A percentile compares a stretch with the other conserved stretches of the same genome.
Conservation (phyloP, 768 basidiomycete species). For the Pleurotus ostreatus region DNA sequence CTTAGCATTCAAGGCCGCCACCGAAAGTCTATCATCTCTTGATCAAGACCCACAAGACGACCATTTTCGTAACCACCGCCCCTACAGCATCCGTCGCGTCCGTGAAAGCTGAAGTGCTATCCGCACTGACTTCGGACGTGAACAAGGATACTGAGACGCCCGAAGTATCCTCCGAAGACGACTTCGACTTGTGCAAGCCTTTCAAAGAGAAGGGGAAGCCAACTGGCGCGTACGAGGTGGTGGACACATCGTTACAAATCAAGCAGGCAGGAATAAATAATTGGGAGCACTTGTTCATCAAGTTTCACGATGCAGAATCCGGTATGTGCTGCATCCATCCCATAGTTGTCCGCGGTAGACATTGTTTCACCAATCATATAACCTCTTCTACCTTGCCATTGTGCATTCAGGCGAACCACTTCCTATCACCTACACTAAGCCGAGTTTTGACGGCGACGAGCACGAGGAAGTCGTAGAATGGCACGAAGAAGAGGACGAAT, state of each 20-base stretch:
- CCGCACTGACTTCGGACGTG: slow-evolving; percentile 53
- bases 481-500: slow-evolving; percentile 9
- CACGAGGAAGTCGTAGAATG: slow-evolving; percentile 42
- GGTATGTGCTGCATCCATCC: slow-evolving; percentile 42
- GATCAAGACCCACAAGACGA: slow-evolving; percentile 72
- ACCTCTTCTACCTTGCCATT: slow-evolving; percentile 11
- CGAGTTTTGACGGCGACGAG: slow-evolving; percentile 52
- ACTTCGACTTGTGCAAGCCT: slow-evolving; percentile 61
- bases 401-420: slow-evolving; percentile 46
- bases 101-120: slow-evolving; percentile 62
- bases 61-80: slow-evolving; percentile 53
- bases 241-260: slow-evolving; percentile 39
- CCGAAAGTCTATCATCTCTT: slow-evolving; percentile 65
- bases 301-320: slow-evolving; percentile 53
- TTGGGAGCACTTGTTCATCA: slow-evolving; percentile 69
- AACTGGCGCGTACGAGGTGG: slow-evolving; percentile 39
- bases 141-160: slow-evolving; percentile 27
- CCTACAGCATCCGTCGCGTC: slow-evolving; percentile 50
- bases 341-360: neutral
- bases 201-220: slow-evolving; percentile 43
- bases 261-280: slow-evolving; percentile 50
- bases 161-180: slow-evolving; percentile 23
- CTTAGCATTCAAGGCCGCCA: slow-evolving; percentile 47
- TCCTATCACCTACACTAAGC: slow-evolving; percentile 56
- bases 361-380: slow-evolving; percentile 10